Percentiles rank a stretch among this genome's conserved stretches.
Conservation (phyloP, 2,329 filamentous ascomycete species). For the Chaetothyriales sp. region DNA sequence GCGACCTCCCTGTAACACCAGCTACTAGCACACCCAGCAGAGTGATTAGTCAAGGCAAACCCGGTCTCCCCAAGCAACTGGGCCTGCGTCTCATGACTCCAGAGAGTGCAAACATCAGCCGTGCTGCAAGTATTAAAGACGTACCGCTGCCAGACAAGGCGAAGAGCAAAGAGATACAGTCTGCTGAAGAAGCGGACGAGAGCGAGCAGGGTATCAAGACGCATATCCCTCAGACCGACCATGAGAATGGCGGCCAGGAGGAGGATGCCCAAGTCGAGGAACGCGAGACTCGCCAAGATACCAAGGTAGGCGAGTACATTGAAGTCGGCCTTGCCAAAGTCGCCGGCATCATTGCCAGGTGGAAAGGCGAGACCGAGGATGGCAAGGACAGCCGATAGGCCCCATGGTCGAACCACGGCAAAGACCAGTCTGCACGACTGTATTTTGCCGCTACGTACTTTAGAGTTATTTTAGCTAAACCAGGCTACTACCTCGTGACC, state of each 20-base stretch:
- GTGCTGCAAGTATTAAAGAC: constrained; percentile 52
- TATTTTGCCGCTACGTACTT: too few species aligned
- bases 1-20: constrained; percentile 5
- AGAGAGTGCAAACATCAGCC: constrained; percentile 53
- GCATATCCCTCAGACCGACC: constrained; percentile 18
- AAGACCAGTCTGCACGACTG: too few species aligned
- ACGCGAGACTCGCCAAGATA: constrained; percentile 9
- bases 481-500: too few species aligned
- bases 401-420: too few species aligned
- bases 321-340: constrained; percentile 12
- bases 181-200: constrained; percentile 13
- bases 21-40: constrained; percentile 8
- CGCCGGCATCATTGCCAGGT: constrained; percentile 11
- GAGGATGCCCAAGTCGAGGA: constrained; percentile 4
- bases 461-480: too few species aligned
- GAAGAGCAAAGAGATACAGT: neutral
- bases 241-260: neutral
- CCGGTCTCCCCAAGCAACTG: constrained; percentile 45
- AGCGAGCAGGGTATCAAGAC: constrained; percentile 28
- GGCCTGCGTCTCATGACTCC: constrained; percentile 54
- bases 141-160: constrained; percentile 16
- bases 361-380: constrained; percentile 4
- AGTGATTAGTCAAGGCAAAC: constrained; percentile 20
- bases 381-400: too few species aligned
- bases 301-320: constrained; percentile 6